Conservation (phyloP, 192 early-diverging fungal genomes). For the Coemansia erecta region DNA sequence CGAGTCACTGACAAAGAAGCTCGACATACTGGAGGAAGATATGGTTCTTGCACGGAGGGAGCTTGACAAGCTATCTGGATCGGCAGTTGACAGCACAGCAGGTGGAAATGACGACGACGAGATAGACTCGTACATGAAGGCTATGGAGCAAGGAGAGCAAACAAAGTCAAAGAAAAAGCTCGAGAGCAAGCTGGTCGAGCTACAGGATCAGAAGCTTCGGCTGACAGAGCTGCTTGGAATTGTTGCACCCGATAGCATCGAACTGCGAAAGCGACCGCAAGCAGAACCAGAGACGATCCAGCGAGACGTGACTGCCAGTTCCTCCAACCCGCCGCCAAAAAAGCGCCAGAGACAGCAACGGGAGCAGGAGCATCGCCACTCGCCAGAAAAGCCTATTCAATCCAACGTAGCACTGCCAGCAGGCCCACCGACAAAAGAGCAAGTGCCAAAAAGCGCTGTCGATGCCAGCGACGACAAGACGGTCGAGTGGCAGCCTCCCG, state of each 20-base stretch:
- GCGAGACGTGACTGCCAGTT: no score
- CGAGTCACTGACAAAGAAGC: conserved; percentile 55
- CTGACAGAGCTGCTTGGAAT: conserved; percentile 23
- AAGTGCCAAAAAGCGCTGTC: neutral
- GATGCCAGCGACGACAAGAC: neutral
- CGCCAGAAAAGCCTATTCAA: no score
- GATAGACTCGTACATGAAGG: conserved; percentile 66
- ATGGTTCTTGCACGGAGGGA: conserved; percentile 26
- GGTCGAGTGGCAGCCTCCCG: conserved; percentile 38
- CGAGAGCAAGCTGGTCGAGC: conserved; percentile 36
- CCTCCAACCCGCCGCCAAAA: no score
- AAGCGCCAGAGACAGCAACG: no score
- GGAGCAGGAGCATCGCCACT: no score
- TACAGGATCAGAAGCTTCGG: conserved; percentile 48
- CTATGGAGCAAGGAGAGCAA: conserved; percentile 49
- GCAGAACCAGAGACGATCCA: no score
- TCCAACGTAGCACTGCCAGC: no score
- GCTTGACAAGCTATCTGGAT: neutral
- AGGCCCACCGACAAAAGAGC: neutral
- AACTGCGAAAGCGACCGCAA: no score
- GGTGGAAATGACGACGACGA: conserved; percentile 36
- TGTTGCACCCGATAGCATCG: conserved; percentile 20
- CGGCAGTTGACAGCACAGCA: neutral
- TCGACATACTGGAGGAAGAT: conserved; percentile 30
- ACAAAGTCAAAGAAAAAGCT: conserved; percentile 43